These are phyloP conservation scores for Ramaria sp. DNA, from an alignment of 768 basidiomycete species.

Conservation along the genomic window DNA sequence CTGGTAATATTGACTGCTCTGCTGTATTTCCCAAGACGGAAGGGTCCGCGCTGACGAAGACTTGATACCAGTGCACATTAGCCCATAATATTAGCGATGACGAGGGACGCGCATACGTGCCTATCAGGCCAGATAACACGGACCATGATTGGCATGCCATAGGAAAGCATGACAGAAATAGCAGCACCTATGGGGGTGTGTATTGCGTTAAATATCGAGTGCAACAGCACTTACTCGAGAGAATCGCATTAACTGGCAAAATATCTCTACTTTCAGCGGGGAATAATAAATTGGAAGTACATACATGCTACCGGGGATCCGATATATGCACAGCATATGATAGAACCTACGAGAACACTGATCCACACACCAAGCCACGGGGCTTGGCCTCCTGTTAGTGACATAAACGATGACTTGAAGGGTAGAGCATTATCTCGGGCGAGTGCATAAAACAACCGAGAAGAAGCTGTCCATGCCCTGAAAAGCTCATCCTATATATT, in stretches of 20 bases:
- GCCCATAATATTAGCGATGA: constrained; percentile 1
- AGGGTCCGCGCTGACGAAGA: constrained; percentile 38
- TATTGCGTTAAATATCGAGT: neutral
- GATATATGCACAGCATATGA: constrained; percentile 49
- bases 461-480: constrained; percentile 44
- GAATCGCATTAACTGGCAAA: neutral
- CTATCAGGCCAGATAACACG: constrained; percentile 47
- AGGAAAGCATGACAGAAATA: constrained; percentile 48
- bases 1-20: constrained; percentile 40
- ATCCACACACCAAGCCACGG: constrained; percentile 47
- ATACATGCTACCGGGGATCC: constrained; percentile 42
- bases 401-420: constrained; percentile 35
- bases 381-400: constrained; percentile 41
- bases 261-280: neutral
- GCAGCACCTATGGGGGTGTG: constrained; percentile 26
- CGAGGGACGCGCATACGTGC: constrained; percentile 19
- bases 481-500: neutral
- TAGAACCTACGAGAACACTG: constrained; percentile 40
- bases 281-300: constrained; percentile 13
- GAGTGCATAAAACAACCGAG: constrained; percentile 44
- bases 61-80: constrained; percentile 16
- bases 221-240: neutral
- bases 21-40: constrained; percentile 41
- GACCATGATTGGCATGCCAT: constrained; percentile 46
- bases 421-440: constrained; percentile 46